Evolutionary conservation across 1,139 yeast genomes (phyloP).

Genomic region (Hanseniaspora uvarum): DNA sequence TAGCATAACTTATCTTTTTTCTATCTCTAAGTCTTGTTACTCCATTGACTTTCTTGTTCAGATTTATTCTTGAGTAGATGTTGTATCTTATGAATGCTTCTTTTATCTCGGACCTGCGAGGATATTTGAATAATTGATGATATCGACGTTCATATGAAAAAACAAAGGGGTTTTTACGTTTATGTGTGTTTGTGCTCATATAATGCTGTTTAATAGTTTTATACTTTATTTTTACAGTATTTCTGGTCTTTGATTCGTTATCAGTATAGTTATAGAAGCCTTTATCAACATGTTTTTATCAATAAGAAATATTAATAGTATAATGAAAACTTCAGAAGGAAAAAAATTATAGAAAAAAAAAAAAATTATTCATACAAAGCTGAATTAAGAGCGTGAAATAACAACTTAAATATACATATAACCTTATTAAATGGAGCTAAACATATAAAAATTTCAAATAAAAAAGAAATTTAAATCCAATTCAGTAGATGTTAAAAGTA

Average conservation of each 20-base stretch:
- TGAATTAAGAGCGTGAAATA: neutral
- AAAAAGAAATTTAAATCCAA: too few relatives aligned
- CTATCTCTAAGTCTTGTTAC: conserved; percentile 6
- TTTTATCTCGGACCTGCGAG: conserved; percentile 8
- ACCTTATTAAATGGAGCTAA: too few relatives aligned
- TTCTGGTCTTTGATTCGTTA: neutral
- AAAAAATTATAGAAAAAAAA: too few relatives aligned
- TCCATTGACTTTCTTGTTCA: neutral
- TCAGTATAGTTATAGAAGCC: too few relatives aligned
- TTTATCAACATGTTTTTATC: too few relatives aligned
- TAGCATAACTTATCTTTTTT: neutral
- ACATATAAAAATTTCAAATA: too few relatives aligned
- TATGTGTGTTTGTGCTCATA: neutral
- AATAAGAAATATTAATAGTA: too few relatives aligned
- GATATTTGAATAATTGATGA: neutral
- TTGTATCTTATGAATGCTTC: conserved; percentile 10
- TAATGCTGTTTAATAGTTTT: neutral
- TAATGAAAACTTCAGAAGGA: too few relatives aligned
- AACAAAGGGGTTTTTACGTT: neutral
- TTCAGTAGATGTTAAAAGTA: too few relatives aligned
- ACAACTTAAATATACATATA: neutral
- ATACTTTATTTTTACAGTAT: neutral
- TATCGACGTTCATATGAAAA: conserved; percentile 3
- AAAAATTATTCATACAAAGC: neutral
- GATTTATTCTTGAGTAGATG: conserved; percentile 3